Conservation (phyloP, 176 grass and related monocot species). For the Eleusine coracana region DNA sequence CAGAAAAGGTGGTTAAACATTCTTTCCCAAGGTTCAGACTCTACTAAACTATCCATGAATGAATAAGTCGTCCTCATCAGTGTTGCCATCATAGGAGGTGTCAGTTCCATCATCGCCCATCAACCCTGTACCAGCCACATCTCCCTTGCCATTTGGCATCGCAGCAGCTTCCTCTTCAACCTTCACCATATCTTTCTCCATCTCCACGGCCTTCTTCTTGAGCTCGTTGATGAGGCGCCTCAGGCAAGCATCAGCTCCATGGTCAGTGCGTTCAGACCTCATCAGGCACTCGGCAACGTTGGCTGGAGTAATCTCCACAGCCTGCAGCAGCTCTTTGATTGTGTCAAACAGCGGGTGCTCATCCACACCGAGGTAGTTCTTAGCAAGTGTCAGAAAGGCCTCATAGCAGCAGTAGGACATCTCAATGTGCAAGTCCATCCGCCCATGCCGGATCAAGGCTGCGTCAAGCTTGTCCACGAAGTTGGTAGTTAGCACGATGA, state of each 20-base stretch:
- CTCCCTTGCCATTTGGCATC: no score
- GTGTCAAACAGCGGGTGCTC: slow-evolving; percentile 14
- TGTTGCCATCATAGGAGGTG: no score
- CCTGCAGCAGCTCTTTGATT: not conserved
- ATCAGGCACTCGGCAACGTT: slow-evolving; percentile 30
- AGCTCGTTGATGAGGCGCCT: not conserved
- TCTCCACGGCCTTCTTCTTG: not conserved
- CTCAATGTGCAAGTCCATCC: slow-evolving; percentile 46
- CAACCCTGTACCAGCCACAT: no score
- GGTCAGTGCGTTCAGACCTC: not conserved
- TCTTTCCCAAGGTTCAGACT: no score
- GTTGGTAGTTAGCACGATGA: slow-evolving; percentile 39
- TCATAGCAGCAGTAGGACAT: slow-evolving; percentile 41
- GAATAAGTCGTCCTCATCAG: no score
- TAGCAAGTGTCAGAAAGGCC: slow-evolving; percentile 25
- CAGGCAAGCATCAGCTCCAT: not conserved
- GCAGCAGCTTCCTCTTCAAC: not conserved
- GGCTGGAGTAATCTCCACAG: slow-evolving; percentile 19
- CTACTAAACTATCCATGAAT: no score
- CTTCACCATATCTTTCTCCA: no score
- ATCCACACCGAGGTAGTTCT: slow-evolving; percentile 24
- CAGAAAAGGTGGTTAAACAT: no score
- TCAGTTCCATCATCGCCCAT: no score
- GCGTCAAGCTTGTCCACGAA: slow-evolving; percentile 25
- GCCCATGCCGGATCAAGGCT: slow-evolving; percentile 5